Conservation (phyloP, 371 early-diverging fungal species). For the Actinomucor elegans region DNA sequence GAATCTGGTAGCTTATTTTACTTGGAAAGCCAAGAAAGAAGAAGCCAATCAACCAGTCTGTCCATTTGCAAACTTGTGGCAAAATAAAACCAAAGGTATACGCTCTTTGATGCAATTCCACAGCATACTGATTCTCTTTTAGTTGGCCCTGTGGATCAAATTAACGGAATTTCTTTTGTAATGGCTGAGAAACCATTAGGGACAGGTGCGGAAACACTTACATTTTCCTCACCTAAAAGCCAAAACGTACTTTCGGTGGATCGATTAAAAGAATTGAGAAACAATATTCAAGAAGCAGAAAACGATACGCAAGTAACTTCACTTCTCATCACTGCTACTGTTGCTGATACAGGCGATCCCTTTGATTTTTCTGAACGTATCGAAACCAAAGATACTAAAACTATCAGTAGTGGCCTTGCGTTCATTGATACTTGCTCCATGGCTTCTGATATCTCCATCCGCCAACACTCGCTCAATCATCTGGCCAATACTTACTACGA, state of each 20-base stretch:
- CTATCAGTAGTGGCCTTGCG: conserved; percentile 31
- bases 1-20: conserved; percentile 44
- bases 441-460: conserved; percentile 5
- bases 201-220: conserved; percentile 25
- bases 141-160: conserved; percentile 15
- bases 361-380: conserved; percentile 12
- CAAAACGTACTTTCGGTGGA: conserved; percentile 26
- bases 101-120: no score
- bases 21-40: conserved; percentile 46
- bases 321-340: conserved; percentile 26
- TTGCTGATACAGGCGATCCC: conserved; percentile 9
- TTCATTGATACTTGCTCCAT: conserved; percentile 27
- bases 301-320: conserved; percentile 22
- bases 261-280: conserved; percentile 21
- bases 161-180: conserved; percentile 18
- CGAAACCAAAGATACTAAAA: conserved; percentile 24
- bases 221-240: conserved; percentile 33
- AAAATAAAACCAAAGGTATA: conserved; percentile 47
- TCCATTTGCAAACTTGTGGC: conserved; percentile 65
- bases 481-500: conserved; percentile 21
- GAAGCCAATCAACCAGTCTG: conserved; percentile 43
- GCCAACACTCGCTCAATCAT: conserved; percentile 14
- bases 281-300: conserved; percentile 9
- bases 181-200: conserved; percentile 14
- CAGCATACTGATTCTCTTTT: no score